Evolutionary conservation across 2,329 filamentous ascomycete genomes (phyloP).

Genomic region (Graphiopsis chlorocephala): DNA sequence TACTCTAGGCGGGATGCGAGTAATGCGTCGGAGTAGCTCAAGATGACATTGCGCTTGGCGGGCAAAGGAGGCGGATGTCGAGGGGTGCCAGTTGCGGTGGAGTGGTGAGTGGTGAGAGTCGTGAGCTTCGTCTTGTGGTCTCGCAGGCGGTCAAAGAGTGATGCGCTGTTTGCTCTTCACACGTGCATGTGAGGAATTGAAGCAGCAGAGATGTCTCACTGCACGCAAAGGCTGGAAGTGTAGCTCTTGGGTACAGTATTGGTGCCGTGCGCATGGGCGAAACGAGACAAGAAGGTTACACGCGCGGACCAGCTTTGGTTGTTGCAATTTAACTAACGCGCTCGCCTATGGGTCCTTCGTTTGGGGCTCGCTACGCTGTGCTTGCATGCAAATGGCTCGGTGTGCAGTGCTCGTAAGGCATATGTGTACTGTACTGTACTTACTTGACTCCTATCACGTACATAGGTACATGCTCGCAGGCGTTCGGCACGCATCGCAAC

Average conservation of each 20-base stretch:
- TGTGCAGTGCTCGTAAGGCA: not conserved
- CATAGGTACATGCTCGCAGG: not conserved
- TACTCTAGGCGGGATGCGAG: not conserved
- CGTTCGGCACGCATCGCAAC: not conserved
- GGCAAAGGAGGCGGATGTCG: not conserved
- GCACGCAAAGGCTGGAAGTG: not conserved
- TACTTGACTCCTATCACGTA: not conserved
- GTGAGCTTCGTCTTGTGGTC: not conserved
- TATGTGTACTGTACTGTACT: not conserved
- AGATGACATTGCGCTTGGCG: conserved; percentile 2
- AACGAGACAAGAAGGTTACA: not conserved
- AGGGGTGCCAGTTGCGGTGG: not conserved
- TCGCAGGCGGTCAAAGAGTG: conserved; percentile 4
- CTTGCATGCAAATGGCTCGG: not conserved
- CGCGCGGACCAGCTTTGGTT: not conserved
- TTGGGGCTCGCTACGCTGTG: not conserved
- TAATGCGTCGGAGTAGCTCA: not conserved
- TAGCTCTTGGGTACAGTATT: not conserved
- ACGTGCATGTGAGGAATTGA: not conserved
- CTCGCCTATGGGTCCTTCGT: not conserved
- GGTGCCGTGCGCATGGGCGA: not conserved
- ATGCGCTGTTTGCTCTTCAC: conserved; percentile 11
- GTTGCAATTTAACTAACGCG: not conserved
- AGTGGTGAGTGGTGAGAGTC: not conserved
- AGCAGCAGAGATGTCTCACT: not conserved